Percentiles rank a stretch among this genome's conserved stretches.
Conservation (phyloP, 225 moss, liverwort and hornwort genomes). For the Antitrichia curtipendula region DNA sequence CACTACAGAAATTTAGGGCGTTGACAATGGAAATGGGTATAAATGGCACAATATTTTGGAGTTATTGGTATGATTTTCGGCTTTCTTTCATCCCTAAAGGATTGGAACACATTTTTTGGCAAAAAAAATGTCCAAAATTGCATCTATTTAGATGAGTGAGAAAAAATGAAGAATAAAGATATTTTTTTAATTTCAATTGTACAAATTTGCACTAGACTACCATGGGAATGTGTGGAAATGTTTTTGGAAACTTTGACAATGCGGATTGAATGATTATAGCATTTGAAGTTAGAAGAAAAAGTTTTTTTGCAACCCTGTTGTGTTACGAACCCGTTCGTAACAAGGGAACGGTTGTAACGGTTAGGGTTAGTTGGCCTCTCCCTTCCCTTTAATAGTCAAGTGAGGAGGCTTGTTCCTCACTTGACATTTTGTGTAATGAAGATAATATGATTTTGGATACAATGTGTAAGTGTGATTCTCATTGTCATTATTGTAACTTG, state of each 20-base stretch:
- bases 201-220: background rate
- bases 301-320: rapidly evolving
- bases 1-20: background rate
- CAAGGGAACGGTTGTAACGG: too few relatives aligned
- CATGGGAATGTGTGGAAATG: background rate
- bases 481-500: too few relatives aligned
- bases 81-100: background rate
- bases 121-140: background rate
- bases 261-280: rapidly evolving
- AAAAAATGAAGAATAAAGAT: background rate
- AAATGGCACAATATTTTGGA: background rate
- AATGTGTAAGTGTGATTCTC: too few relatives aligned
- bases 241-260: background rate
- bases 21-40: rapidly evolving
- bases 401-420: too few relatives aligned
- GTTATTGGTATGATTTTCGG: background rate
- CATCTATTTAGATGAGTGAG: background rate
- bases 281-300: background rate
- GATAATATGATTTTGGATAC: too few relatives aligned
- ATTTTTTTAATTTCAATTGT: background rate
- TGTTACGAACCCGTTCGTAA: too few relatives aligned
- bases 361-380: too few relatives aligned
- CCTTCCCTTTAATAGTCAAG: too few relatives aligned
- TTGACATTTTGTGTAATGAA: too few relatives aligned
- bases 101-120: rapidly evolving